Conservation (phyloP, 805 yeast species). For the Kodamaea jinghongensis region DNA sequence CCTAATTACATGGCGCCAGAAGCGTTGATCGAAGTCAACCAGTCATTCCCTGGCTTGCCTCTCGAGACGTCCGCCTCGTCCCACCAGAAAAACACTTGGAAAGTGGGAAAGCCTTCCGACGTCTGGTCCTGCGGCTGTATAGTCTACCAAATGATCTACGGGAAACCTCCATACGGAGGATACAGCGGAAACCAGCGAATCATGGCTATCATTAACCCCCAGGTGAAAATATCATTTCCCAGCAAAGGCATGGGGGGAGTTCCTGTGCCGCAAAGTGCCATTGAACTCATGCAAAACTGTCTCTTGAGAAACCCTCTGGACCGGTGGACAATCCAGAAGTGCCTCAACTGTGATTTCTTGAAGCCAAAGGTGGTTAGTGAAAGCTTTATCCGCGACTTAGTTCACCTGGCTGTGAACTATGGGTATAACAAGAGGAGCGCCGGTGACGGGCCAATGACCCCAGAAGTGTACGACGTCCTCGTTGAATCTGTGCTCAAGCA, state of each 20-base stretch:
- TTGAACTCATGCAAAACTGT: slow-evolving; percentile 72
- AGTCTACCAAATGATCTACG: slow-evolving; percentile 91
- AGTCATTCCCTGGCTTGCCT: slow-evolving; percentile 24
- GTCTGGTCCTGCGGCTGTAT: slow-evolving; percentile 99
- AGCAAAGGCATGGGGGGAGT: slow-evolving; percentile 57
- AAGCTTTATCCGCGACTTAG: slow-evolving; percentile 63
- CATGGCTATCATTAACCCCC: slow-evolving; percentile 83
- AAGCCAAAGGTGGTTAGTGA: slow-evolving; percentile 72
- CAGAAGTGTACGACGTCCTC: slow-evolving; percentile 40
- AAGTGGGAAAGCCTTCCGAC: slow-evolving; percentile 92
- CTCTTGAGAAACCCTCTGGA: slow-evolving; percentile 65
- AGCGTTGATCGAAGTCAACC: slow-evolving; percentile 65
- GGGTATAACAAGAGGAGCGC: slow-evolving; percentile 49
- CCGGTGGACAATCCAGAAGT: slow-evolving; percentile 62
- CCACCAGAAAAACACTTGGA: slow-evolving; percentile 46
- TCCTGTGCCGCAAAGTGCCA: slow-evolving; percentile 63
- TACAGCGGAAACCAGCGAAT: slow-evolving; percentile 75
- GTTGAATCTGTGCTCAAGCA: slow-evolving; percentile 56
- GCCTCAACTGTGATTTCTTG: slow-evolving; percentile 63
- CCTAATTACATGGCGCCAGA: slow-evolving; percentile 99
- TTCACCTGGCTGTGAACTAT: slow-evolving; percentile 72
- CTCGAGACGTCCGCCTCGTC: slow-evolving; percentile 6
- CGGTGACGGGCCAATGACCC: slow-evolving; percentile 37
- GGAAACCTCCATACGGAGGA: slow-evolving; percentile 83
- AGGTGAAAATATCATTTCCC: slow-evolving; percentile 67